Percentiles rank a stretch among this genome's conserved stretches.
Evolutionary conservation across 75 land plant species (phyloP).

Genomic region (Picea sitchensis): DNA sequence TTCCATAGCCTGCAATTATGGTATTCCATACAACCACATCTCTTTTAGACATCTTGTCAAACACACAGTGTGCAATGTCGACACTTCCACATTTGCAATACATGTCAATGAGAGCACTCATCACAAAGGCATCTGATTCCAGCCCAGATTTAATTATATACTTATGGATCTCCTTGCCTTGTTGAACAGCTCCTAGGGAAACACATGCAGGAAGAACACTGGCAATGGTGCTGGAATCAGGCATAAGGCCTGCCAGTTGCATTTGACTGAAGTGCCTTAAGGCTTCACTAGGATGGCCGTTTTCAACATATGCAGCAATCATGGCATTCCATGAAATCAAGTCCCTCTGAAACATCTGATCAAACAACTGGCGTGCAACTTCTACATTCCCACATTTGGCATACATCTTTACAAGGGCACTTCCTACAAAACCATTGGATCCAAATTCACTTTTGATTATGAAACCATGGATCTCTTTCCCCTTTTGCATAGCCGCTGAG

Average conservation of each 20-base stretch:
- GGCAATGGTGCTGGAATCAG: constrained; percentile 28
- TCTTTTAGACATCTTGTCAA: constrained; percentile 24
- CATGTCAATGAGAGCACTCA: constrained; percentile 47
- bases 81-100: constrained; percentile 53
- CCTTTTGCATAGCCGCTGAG: constrained; percentile 10
- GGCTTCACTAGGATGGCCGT: constrained; percentile 31
- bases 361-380: constrained; percentile 41
- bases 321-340: constrained; percentile 50
- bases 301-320: constrained; percentile 25
- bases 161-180: constrained; percentile 38
- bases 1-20: constrained; percentile 44
- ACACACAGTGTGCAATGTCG: constrained; percentile 20
- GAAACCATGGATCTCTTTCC: constrained; percentile 25
- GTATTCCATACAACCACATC: constrained; percentile 53
- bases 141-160: constrained; percentile 23
- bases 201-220: constrained; percentile 49
- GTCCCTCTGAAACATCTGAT: constrained; percentile 23
- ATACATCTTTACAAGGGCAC: constrained; percentile 46
- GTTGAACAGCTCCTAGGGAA: constrained; percentile 28
- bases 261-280: constrained; percentile 29
- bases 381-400: constrained; percentile 24
- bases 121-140: constrained; percentile 14
- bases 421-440: constrained; percentile 18
- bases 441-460: constrained; percentile 14
- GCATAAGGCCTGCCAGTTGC: constrained; percentile 17